phyloP scores from a whole-genome alignment of 2,329 filamentous ascomycete species.

The Aspergillus glaucus region DNA sequence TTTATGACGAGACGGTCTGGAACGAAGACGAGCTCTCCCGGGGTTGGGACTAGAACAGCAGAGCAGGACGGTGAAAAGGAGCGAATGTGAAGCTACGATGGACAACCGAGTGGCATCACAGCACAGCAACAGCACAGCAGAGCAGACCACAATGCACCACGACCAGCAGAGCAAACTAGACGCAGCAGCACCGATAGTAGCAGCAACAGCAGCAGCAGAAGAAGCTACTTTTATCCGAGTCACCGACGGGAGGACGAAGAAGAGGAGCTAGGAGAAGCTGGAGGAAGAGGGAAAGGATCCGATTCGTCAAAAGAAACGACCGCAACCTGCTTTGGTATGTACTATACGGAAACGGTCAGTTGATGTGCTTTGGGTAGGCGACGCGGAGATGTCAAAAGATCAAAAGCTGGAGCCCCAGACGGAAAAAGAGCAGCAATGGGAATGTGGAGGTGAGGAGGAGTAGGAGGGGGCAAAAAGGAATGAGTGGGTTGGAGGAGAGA shows the following conservation, averaged over 20 bases:
- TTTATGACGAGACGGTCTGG: not conserved
- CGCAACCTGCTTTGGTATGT: constrained; percentile 8
- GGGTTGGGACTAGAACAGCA: not conserved
- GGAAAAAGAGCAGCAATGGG: not conserved
- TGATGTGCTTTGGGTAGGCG: not conserved
- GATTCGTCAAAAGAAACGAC: constrained; percentile 14
- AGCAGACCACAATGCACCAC: not conserved
- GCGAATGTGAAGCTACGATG: constrained; percentile 3
- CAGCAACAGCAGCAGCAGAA: too few species aligned
- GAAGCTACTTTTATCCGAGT: not conserved
- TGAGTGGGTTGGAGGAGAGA: constrained; percentile 6
- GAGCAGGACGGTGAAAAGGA: not conserved
- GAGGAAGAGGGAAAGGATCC: constrained; percentile 14
- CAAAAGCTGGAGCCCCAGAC: too few species aligned
- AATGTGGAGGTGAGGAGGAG: constrained; percentile 18
- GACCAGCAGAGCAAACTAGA: not conserved
- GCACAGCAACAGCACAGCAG: not conserved
- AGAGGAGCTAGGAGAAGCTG: not conserved
- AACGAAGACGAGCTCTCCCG: not conserved
- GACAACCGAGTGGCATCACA: constrained; percentile 7
- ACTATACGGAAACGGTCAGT: constrained; percentile 1
- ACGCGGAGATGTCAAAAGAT: not conserved
- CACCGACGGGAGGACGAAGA: not conserved
- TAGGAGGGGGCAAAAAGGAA: constrained; percentile 9
- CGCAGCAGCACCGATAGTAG: too few species aligned